Conservation (phyloP, 441 rosid genomes). For the Mallotus japonicus region DNA sequence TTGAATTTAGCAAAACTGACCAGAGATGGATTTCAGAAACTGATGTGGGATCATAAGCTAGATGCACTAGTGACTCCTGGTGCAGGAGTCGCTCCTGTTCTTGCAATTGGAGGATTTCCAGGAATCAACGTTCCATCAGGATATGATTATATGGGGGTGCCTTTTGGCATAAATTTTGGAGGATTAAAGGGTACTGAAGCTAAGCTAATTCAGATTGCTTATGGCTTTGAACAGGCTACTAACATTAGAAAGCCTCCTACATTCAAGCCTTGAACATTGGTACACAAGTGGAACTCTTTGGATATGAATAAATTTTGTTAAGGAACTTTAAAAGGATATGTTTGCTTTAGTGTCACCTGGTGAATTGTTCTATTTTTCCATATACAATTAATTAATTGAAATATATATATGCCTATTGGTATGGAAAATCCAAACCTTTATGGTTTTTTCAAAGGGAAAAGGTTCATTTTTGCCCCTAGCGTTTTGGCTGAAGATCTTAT, state of each 20-base stretch:
- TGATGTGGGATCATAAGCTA: slow-evolving; percentile 27
- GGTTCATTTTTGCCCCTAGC: too few species aligned
- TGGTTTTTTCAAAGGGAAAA: too few species aligned
- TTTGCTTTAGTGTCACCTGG: background rate
- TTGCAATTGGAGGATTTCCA: slow-evolving; percentile 40
- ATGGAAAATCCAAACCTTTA: too few species aligned
- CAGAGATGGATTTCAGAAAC: slow-evolving; percentile 30
- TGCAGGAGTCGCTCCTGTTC: slow-evolving; percentile 19
- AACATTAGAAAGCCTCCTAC: slow-evolving; percentile 53
- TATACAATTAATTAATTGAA: too few species aligned
- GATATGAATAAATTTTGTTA: too few species aligned
- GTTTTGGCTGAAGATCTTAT: too few species aligned
- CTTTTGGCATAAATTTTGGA: slow-evolving; percentile 54
- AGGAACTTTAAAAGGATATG: background rate
- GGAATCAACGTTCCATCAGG: slow-evolving; percentile 40
- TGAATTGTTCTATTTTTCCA: too few species aligned
- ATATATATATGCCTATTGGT: too few species aligned
- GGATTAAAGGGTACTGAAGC: slow-evolving; percentile 60
- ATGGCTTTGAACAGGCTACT: slow-evolving; percentile 63
- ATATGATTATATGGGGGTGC: slow-evolving; percentile 39
- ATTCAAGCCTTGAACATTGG: slow-evolving; percentile 20
- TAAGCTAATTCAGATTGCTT: slow-evolving; percentile 63
- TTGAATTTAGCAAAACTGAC: slow-evolving; percentile 21
- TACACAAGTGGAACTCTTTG: too few species aligned
- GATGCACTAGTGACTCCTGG: slow-evolving; percentile 33